Base-by-base conservation (phyloP, 2,329 filamentous ascomycete species). In the Helotiales sp. region DNA sequence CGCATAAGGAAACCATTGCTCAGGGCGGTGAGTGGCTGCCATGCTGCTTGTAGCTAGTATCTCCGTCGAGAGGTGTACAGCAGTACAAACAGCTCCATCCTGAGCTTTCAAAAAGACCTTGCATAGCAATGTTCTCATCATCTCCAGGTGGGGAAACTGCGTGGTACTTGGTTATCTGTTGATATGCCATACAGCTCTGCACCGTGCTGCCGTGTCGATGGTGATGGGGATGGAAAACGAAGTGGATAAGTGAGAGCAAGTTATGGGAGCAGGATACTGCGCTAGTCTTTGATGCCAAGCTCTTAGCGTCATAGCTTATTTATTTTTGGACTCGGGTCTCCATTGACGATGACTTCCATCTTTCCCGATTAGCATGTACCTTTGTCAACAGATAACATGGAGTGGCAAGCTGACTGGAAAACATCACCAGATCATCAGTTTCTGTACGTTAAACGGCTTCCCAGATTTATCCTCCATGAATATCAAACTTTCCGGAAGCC, bases 261-360 rank as follows among this genome's bases (percentile, higher is more conserved):
- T n/a, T 40, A 20, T 22, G 30, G 13, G 20, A 34, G 30, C 54
- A 32, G 30, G 32, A 34, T 6, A 10, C 6, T 8, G 54, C 34
- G 52, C 54, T 57, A 34, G 32, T 40, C 24, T 3, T n/a, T 30
- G n/a, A n/a, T 13, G n/a, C 52, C 30, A 55, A 32, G 28, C 8
- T 22, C n/a, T 57, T 57, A 57, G 54, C 54, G 32, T 34, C 10
- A 7, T 40, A 57, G 54, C 54, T 57, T 57, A 57, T 57, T 57
- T 57, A 57, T 57, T 57, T 57, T 37, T 57, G 20, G 54, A 34
- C 54, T 24, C 24, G 13, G 24, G 26, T 45, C 20, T 20, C n/a
- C 20, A 45, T 45, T 45, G 8, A 45, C 17, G 40, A 45, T 45
- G 40, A 20, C 7, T 45, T 20, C 40, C 40, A 45, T 45, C 40